These are phyloP conservation scores for Geosmithia morbida DNA, from an alignment of 2,329 filamentous ascomycete species.

Conservation along the genomic window DNA sequence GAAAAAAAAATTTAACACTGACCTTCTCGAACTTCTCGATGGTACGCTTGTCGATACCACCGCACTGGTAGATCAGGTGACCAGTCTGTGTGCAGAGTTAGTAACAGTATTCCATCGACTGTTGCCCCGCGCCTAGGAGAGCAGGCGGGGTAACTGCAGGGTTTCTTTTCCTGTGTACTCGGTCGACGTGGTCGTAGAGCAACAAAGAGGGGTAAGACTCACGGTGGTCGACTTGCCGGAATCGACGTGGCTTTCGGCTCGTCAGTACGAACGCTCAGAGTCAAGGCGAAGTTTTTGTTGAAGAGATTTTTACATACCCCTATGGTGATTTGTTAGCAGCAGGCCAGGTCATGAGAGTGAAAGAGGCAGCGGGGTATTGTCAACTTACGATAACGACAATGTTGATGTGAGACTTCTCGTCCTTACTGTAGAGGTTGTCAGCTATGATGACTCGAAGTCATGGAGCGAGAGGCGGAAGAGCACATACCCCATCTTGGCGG, in stretches of 20 bases:
- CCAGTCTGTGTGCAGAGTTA: slow-evolving; percentile 32
- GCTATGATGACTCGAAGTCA: slow-evolving; percentile 1
- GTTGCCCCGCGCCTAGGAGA: slow-evolving; percentile 4
- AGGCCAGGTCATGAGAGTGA: not conserved
- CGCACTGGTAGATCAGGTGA: slow-evolving; percentile 99
- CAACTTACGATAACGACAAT: slow-evolving; percentile 75
- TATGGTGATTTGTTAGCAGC: slow-evolving; percentile 8
- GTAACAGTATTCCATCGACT: not conserved
- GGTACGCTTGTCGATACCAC: slow-evolving; percentile 99
- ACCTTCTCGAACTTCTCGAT: slow-evolving; percentile 99
- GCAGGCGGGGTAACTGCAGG: slow-evolving; percentile 5
- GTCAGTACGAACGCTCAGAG: slow-evolving; percentile 10
- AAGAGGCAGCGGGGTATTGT: not conserved
- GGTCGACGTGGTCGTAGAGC: not conserved
- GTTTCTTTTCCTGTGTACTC: not conserved
- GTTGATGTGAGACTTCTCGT: slow-evolving; percentile 93
- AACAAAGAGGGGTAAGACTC: slow-evolving; percentile 26
- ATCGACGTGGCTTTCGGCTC: slow-evolving; percentile 67
- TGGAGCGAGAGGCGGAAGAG: not conserved
- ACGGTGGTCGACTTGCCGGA: slow-evolving; percentile 98
- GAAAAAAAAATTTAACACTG: slow-evolving; percentile 18
- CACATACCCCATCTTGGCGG: slow-evolving; percentile 22
- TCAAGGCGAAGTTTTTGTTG: slow-evolving; percentile 6
- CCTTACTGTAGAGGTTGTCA: slow-evolving; percentile 50
- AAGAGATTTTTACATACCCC: slow-evolving; percentile 10